A percentile compares a stretch with the other conserved stretches of the same genome.
Evolutionary conservation across 2,329 filamentous ascomycete species (phyloP).

Genomic region (Fusarium oligoseptatum): DNA sequence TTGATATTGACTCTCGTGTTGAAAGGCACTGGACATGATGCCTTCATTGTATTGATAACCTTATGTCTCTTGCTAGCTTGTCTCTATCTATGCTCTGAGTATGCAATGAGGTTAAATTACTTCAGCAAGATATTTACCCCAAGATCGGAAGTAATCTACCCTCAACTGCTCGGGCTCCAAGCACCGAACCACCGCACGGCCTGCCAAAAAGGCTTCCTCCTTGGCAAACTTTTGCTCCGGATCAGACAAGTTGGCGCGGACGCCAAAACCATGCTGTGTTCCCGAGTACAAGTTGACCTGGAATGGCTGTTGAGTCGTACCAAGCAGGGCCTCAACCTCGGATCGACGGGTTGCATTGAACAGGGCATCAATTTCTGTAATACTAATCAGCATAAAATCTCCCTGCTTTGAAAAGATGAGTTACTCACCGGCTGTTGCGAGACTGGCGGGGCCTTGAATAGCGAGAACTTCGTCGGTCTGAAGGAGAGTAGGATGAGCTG

Average conservation of each 20-base stretch:
- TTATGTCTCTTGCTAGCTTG: no score
- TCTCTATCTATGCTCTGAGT: no score
- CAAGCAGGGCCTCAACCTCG: conserved; percentile 25
- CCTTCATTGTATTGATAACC: no score
- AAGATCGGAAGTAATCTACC: neutral
- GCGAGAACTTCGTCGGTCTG: conserved; percentile 64
- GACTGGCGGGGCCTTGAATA: conserved; percentile 20
- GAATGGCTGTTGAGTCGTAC: conserved; percentile 59
- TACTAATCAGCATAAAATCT: neutral
- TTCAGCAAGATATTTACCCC: neutral
- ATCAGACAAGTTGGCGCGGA: conserved; percentile 69
- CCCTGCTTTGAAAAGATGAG: neutral
- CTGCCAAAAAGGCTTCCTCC: conserved; percentile 79
- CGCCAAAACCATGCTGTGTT: conserved; percentile 78
- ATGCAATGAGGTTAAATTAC: no score
- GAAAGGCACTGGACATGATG: no score
- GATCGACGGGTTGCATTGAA: conserved; percentile 19
- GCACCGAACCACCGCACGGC: conserved; percentile 79
- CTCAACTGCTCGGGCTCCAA: conserved; percentile 41
- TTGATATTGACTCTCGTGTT: no score
- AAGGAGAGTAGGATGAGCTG: conserved; percentile 72
- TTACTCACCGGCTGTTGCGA: conserved; percentile 31
- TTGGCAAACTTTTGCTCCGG: conserved; percentile 74
- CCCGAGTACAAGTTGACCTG: conserved; percentile 76
- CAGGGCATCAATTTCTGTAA: conserved; percentile 19